Evolutionary conservation across 2,329 filamentous ascomycete genomes (phyloP).

Genomic region (Aspergillus sp.): DNA sequence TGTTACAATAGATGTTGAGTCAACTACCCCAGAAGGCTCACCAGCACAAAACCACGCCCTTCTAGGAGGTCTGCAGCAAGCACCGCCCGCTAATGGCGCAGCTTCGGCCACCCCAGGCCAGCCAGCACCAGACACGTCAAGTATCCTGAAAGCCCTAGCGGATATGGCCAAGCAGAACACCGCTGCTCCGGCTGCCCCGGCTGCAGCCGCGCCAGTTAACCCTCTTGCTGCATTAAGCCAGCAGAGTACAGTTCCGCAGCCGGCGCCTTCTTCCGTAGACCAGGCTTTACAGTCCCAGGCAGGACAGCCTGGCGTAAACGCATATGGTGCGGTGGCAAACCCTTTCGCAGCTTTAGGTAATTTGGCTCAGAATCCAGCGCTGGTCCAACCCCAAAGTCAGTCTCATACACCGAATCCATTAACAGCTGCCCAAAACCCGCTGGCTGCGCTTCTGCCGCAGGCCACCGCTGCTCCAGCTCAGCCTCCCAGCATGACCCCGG

Average conservation of each 20-base stretch:
- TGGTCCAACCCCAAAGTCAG: constrained; percentile 41
- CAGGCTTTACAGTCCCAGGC: constrained; percentile 40
- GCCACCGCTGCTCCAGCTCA: constrained; percentile 29
- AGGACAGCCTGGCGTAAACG: constrained; percentile 61
- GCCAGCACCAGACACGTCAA: constrained; percentile 56
- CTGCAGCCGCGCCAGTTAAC: constrained; percentile 40
- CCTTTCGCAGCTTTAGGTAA: constrained; percentile 49
- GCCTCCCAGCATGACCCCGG: constrained; percentile 34
- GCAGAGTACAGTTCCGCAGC: constrained; percentile 43
- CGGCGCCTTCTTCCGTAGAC: constrained; percentile 47
- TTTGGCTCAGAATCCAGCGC: constrained; percentile 35
- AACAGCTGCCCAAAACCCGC: constrained; percentile 38
- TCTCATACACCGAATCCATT: constrained; percentile 44
- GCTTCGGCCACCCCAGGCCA: constrained; percentile 24
- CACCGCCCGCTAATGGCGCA: constrained; percentile 27
- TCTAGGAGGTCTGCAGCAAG: constrained; percentile 32
- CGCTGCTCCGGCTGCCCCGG: constrained; percentile 45
- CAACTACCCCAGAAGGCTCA: constrained; percentile 67
- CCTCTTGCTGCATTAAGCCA: constrained; percentile 52
- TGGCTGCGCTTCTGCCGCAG: constrained; percentile 46
- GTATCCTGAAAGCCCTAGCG: constrained; percentile 75
- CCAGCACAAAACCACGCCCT: constrained; percentile 47
- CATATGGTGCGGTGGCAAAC: constrained; percentile 49
- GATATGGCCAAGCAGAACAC: constrained; percentile 77
- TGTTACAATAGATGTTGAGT: constrained; percentile 54